Evolutionary conservation across 805 yeast species (phyloP), one percentile per base, ranked within the genome.

Genomic region (Schizosaccharomyces cryophilus): DNA sequence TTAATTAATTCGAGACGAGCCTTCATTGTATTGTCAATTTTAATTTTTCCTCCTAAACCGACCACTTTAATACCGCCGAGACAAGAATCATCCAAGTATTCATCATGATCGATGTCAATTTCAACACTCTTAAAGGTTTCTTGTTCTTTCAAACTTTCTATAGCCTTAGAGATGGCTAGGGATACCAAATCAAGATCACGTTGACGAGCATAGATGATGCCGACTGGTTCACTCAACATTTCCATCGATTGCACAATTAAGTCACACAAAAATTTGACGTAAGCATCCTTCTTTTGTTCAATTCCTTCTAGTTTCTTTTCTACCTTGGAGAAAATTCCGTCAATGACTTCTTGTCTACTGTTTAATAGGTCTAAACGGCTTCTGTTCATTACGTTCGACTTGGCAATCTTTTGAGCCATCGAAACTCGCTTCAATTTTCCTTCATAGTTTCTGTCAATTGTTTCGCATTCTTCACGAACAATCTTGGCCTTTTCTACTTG

Each of bases 401-500:
- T 88, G 68, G 89, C 81, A 71, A 93, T 90, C 75, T 93, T 97
- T 73, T 93, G 96, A 55, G 90, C 85, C 72, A 93, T 81, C 40
- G 87, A 75, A 2, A 95, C 89, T 73, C 90, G 93, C 77, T 93
- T 90, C 74, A 85, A 78, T 71, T 86, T 87, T 67, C 80, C 82
- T 65, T 84, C 89, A 71, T 83, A 87, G 48, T 79, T 75, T 21
- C 83, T 74, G 71, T 93, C 98, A 66, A 93, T 87, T 61, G 89
- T 81, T 60, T 93, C 83, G 62, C 85, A 85, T 74, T 93, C 98
- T 15, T 87, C 79, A 69, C 97, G 86, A 63, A 93, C 97, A 69
- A 93, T 82, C 62, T 87, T 82, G 26, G 96, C 90, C 78, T 93
- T 93, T 72, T 93, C 98, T 69, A 93, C 89, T 74, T 93, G 97